Conservation (phyloP, 2,329 filamentous ascomycete species). For the Trichoderma lentiforme region DNA sequence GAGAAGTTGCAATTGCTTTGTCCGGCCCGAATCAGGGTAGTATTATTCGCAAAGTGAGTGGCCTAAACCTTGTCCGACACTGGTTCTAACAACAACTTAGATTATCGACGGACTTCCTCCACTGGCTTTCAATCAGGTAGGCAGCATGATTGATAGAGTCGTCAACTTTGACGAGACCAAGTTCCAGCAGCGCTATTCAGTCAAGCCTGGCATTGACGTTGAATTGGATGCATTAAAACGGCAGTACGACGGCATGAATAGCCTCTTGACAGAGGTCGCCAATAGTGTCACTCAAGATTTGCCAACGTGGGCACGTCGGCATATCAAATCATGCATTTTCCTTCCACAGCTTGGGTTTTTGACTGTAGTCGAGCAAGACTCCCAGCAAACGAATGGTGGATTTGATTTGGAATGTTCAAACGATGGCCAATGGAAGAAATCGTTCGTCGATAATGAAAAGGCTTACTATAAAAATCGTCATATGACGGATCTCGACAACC, state of each 20-base stretch:
- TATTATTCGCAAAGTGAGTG: conserved; percentile 41
- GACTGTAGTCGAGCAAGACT: conserved; percentile 61
- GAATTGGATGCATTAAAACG: conserved; percentile 76
- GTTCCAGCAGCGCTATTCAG: conserved; percentile 66
- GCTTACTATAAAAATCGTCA: conserved; percentile 83
- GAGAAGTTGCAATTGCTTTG: conserved; percentile 50
- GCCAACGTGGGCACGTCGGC: conserved; percentile 53
- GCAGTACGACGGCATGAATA: conserved; percentile 73
- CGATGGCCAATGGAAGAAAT: conserved; percentile 68
- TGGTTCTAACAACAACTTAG: not conserved
- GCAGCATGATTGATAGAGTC: conserved; percentile 66
- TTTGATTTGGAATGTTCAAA: conserved; percentile 59
- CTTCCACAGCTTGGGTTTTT: conserved; percentile 91
- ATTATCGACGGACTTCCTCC: conserved; percentile 55
- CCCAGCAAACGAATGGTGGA: conserved; percentile 52
- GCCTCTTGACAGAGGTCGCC: conserved; percentile 66
- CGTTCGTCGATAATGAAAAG: conserved; percentile 68
- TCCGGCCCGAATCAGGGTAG: conserved; percentile 21
- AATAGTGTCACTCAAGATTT: conserved; percentile 60
- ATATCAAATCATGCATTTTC: conserved; percentile 75
- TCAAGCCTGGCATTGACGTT: conserved; percentile 67
- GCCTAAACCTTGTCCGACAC: not conserved
- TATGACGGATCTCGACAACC: conserved; percentile 76
- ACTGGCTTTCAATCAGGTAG: conserved; percentile 59
- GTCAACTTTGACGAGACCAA: conserved; percentile 79